A percentile compares a stretch with the other conserved stretches of the same genome.
Evolutionary conservation across 441 rosid genomes (phyloP).

Genomic region (Pelargonium hybrid): DNA sequence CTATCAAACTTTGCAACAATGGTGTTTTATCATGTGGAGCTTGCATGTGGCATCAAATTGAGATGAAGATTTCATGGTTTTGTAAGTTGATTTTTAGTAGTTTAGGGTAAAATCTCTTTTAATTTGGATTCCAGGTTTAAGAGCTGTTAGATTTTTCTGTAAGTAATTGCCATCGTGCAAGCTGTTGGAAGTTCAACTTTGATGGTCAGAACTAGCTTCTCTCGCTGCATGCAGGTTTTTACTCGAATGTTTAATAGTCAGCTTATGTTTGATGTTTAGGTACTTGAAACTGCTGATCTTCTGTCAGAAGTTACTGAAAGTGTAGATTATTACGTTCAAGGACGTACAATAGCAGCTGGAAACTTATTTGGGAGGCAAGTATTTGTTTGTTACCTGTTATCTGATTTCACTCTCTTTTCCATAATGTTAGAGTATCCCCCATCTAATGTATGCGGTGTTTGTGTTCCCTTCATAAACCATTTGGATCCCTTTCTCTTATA

Average conservation of each 20-base stretch:
- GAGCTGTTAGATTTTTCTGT: too few relatives aligned
- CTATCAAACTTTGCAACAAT: too few relatives aligned
- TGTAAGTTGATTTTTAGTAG: too few relatives aligned
- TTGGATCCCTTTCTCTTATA: too few relatives aligned
- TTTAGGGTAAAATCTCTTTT: too few relatives aligned
- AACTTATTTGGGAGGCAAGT: conserved; percentile 89
- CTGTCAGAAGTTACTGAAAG: conserved; percentile 97
- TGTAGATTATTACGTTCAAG: conserved; percentile 97
- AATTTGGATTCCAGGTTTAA: too few relatives aligned
- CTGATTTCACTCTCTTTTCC: background rate
- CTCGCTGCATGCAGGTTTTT: background rate
- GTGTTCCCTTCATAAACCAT: background rate
- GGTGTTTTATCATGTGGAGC: too few relatives aligned
- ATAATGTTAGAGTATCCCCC: conserved; percentile 5
- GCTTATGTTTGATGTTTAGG: conserved; percentile 35
- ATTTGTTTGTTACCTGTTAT: conserved; percentile 14
- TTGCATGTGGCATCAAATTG: too few relatives aligned
- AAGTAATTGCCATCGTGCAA: too few relatives aligned
- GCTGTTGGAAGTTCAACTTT: too few relatives aligned
- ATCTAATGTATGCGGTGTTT: background rate
- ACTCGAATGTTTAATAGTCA: background rate
- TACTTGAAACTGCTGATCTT: conserved; percentile 96
- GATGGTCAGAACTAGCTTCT: background rate
- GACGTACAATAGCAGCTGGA: conserved; percentile 92
- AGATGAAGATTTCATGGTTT: too few relatives aligned